Percentiles rank a stretch among this genome's conserved stretches.
Conservation (phyloP, 352 stramenopile species). For the Aphanomyces invadans region DNA sequence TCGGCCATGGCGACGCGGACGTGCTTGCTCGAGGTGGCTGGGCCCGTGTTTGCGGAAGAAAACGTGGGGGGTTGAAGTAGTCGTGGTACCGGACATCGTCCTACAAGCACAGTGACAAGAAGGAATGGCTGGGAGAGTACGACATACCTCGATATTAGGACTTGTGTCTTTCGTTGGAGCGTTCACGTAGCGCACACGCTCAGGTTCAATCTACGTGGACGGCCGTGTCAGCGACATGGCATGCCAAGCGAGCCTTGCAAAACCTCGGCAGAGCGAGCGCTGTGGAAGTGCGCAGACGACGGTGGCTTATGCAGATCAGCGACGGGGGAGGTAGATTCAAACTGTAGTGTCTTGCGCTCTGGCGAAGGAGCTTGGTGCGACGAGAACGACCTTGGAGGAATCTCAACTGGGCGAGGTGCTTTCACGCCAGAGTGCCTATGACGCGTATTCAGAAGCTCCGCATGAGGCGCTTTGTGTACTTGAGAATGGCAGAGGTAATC, state of each 20-base stretch:
- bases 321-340: not conserved
- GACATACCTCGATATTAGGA: constrained; percentile 1
- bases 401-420: not conserved
- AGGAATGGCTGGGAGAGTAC: not conserved
- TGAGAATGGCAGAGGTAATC: constrained; percentile 6
- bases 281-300: not conserved
- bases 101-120: not conserved
- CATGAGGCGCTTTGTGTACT: too few species aligned
- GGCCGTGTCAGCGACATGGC: too few species aligned
- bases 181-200: not conserved
- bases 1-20: too few species aligned
- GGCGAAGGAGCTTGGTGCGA: not conserved
- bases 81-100: not conserved
- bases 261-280: not conserved
- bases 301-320: not conserved
- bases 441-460: too few species aligned
- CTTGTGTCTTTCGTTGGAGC: not conserved
- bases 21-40: not conserved
- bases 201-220: too few species aligned
- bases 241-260: too few species aligned
- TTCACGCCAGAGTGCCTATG: not conserved
- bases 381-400: not conserved
- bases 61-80: constrained; percentile 9
- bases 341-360: not conserved
- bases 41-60: not conserved